phyloP scores from a whole-genome alignment of 2,329 filamentous ascomycete species.

The Penicillium decumbens region DNA sequence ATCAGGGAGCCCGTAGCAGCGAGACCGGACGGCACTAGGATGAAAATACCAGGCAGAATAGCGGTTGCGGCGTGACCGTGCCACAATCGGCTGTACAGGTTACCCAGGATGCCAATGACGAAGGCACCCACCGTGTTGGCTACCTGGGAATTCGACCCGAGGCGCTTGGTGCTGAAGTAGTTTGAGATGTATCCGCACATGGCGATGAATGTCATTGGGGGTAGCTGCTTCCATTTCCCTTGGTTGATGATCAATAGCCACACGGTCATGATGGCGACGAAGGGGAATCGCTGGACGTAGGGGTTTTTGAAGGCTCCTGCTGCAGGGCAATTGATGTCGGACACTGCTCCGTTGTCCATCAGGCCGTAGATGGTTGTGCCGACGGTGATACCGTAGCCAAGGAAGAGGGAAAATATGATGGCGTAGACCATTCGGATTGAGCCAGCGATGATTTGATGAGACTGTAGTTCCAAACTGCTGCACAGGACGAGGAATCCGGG shows the following conservation, averaged over 20 bases:
- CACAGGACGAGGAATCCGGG: slow-evolving; percentile 61
- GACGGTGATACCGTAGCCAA: slow-evolving; percentile 66
- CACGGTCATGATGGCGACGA: slow-evolving; percentile 67
- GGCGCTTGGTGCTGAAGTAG: slow-evolving; percentile 43
- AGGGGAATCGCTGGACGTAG: slow-evolving; percentile 57
- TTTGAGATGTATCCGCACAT: slow-evolving; percentile 65
- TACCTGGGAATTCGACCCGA: slow-evolving; percentile 67
- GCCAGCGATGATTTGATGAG: slow-evolving; percentile 62
- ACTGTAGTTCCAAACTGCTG: slow-evolving; percentile 61
- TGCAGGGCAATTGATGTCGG: slow-evolving; percentile 43
- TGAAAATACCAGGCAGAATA: slow-evolving; percentile 80
- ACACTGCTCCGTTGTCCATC: slow-evolving; percentile 52
- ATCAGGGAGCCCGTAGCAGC: slow-evolving; percentile 55
- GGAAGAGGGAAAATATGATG: slow-evolving; percentile 65
- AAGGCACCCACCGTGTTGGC: slow-evolving; percentile 73
- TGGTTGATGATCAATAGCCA: slow-evolving; percentile 76
- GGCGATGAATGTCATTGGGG: slow-evolving; percentile 69
- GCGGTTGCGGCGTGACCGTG: slow-evolving; percentile 78
- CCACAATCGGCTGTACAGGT: slow-evolving; percentile 65
- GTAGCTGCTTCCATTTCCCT: slow-evolving; percentile 71
- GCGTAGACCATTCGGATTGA: slow-evolving; percentile 46
- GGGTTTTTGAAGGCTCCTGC: slow-evolving; percentile 30
- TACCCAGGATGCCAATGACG: slow-evolving; percentile 69
- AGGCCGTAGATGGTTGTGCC: slow-evolving; percentile 59
- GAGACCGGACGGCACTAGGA: slow-evolving; percentile 57